Base-by-base conservation (phyloP, 257 asterid genomes). In the Avicennia marina region DNA sequence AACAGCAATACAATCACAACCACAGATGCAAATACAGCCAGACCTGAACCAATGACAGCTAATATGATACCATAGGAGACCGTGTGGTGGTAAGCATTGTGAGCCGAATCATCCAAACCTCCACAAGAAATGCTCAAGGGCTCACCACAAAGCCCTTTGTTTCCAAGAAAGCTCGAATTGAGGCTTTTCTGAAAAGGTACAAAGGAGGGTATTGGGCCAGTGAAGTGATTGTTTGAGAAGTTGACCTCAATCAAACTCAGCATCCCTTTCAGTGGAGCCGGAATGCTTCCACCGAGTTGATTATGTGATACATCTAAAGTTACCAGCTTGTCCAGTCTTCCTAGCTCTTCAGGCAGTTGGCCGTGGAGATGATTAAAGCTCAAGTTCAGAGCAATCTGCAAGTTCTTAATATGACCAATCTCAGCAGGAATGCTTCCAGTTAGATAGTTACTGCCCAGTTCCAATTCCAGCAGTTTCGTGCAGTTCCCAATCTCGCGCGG, bases 401-500 rank as follows among this genome's bases (percentile, higher is more conserved):
- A 72, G 80, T 86, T 93, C 86, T 78, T 89, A 69, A 93, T 78
- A 49, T 3, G 89, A 12, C 97, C 86, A 25, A 93, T 74, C 78
- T 93, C 97, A 0, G 95, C 74, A 52, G 97, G 99, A 56, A 93
- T 84, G 43, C 34, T 77, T 15, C 99, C 99, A 5, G 74, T 82
- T 19, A 93, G 68, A 66, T 74, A 68, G 71, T 89, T 93, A 58
- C 81, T 73, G 15, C 91, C 94, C 70, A 93, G 33, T 56, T 93
- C 82, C 74, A 93, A 72, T 60, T 89, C 96, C 47, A 93, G 86
- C 61, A 93, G 74, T 53, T 86, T 89, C 9, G 86, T 46, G 71
- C 98, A 91, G 73, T 80, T 79, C 40, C 98, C 98, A 44, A 91
- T 91, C 74, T 74, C 88, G 36, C 54, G 74, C 25, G 98, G 96